Conservation (phyloP, 495 filamentous ascomycete genomes). For the Sabuloglossum arenarium region DNA sequence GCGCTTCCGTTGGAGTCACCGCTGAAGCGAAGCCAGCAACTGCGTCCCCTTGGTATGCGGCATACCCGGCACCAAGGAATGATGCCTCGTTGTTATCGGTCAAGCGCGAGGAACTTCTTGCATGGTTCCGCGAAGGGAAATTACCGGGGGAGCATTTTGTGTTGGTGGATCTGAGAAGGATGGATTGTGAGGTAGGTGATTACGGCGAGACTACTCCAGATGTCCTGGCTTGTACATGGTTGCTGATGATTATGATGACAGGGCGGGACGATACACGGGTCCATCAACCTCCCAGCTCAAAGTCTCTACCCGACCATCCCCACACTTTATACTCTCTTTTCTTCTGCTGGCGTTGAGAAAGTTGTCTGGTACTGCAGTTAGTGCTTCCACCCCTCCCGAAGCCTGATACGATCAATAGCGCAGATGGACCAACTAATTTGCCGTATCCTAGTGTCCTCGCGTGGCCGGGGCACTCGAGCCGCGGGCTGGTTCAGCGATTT, state of each 20-base stretch:
- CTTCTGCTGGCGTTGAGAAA: conserved; percentile 23
- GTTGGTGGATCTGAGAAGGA: conserved; percentile 40
- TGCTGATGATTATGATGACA: conserved; percentile 9
- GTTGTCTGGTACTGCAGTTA: conserved; percentile 53
- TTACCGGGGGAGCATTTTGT: conserved; percentile 29
- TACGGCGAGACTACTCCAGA: not conserved
- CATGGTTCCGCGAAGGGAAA: conserved; percentile 20
- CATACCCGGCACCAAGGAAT: not conserved
- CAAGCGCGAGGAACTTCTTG: conserved; percentile 19
- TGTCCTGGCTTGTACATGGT: not conserved
- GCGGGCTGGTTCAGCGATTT: conserved; percentile 48
- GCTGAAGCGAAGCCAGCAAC: no score
- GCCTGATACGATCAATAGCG: conserved; percentile 2
- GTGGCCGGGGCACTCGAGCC: conserved; percentile 37
- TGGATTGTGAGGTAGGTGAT: conserved; percentile 33
- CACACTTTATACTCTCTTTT: conserved; percentile 31
- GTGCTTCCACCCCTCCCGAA: conserved; percentile 7
- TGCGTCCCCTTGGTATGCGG: not conserved
- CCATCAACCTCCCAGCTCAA: conserved; percentile 53
- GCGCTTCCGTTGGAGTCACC: not conserved
- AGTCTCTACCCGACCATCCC: conserved; percentile 37
- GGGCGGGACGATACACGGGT: conserved; percentile 47
- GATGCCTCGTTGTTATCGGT: conserved; percentile 5
- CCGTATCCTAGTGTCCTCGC: conserved; percentile 25
- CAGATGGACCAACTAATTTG: not conserved